These are phyloP conservation scores for Pelargonium nanum DNA, from an alignment of 345 rosid genomes.

Conservation along the genomic window DNA sequence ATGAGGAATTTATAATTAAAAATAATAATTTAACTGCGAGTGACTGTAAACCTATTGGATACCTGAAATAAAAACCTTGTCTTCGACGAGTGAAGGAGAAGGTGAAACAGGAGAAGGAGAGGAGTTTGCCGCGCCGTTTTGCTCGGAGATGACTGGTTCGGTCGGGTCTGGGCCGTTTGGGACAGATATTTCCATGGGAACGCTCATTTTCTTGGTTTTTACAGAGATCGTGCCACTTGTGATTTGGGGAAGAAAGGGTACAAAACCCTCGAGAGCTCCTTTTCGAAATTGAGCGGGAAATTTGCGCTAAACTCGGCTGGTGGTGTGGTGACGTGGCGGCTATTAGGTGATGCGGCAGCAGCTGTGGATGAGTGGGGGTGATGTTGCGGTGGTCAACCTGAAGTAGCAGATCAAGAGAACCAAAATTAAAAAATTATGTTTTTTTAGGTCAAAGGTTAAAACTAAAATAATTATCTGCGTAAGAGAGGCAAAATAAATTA, in stretches of 20 bases:
- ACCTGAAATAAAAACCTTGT: slow-evolving; percentile 70
- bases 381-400: too few species aligned
- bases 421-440: too few species aligned
- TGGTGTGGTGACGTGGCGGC: too few species aligned
- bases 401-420: too few species aligned
- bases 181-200: slow-evolving; percentile 57
- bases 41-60: neutral
- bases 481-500: too few species aligned
- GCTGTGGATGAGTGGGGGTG: too few species aligned
- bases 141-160: slow-evolving; percentile 17
- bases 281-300: slow-evolving; percentile 16
- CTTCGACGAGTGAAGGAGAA: slow-evolving; percentile 21
- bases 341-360: too few species aligned
- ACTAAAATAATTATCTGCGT: too few species aligned
- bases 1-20: neutral
- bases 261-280: slow-evolving; percentile 7
- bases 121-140: slow-evolving; percentile 18
- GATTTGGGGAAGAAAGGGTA: slow-evolving; percentile 1
- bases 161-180: slow-evolving; percentile 24
- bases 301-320: too few species aligned
- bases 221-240: neutral
- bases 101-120: slow-evolving; percentile 20
- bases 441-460: too few species aligned
- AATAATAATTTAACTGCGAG: neutral
- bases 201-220: slow-evolving; percentile 28